These are phyloP conservation scores for Coniochaeta hoffmannii DNA, from an alignment of 2,329 filamentous ascomycete genomes.

Conservation along the genomic window DNA sequence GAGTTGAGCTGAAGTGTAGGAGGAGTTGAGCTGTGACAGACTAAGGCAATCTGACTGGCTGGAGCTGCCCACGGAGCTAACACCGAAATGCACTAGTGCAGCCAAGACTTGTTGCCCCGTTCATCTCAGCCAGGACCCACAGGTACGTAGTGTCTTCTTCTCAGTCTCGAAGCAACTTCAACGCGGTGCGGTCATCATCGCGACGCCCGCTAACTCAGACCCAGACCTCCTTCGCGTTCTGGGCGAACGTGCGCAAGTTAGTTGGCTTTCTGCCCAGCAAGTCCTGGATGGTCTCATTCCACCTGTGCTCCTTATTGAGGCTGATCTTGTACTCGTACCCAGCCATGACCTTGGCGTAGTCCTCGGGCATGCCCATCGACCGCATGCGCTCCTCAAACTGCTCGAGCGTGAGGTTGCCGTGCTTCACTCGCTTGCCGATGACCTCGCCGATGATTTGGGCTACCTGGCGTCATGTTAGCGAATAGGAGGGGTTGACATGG, in stretches of 20 bases:
- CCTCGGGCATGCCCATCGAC: conserved; percentile 19
- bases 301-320: conserved; percentile 25
- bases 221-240: conserved; percentile 17
- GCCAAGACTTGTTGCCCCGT: too few species aligned
- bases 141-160: too few species aligned
- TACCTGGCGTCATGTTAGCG: conserved; percentile 16
- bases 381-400: conserved; percentile 18
- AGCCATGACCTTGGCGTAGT: conserved; percentile 24
- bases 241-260: conserved; percentile 20
- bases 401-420: conserved; percentile 22
- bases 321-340: conserved; percentile 24
- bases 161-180: too few species aligned
- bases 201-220: background rate
- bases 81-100: too few species aligned
- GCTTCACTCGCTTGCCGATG: conserved; percentile 23
- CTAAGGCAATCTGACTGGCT: too few species aligned
- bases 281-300: conserved; percentile 23
- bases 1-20: too few species aligned
- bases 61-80: too few species aligned
- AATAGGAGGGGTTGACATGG: background rate
- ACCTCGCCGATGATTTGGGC: conserved; percentile 24
- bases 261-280: conserved; percentile 25
- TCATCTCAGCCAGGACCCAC: too few species aligned
- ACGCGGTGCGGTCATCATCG: background rate
- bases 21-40: too few species aligned